phyloP scores from a whole-genome alignment of 139 green algal species.

The Picochlorum sp. region DNA sequence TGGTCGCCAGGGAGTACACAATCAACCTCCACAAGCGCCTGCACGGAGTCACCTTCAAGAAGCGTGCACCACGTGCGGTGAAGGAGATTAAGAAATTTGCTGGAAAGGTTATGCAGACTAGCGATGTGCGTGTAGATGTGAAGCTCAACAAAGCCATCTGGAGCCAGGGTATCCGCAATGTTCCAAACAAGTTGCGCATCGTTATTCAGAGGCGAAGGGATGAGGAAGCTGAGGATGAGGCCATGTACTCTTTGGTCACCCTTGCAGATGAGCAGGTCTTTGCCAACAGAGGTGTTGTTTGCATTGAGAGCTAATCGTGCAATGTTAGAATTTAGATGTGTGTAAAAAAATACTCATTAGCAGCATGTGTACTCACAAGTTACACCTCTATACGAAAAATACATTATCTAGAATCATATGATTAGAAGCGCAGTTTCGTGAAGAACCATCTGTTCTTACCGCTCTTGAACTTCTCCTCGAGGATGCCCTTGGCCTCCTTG shows the following conservation, averaged over 20 bases:
- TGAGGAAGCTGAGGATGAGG: slow-evolving; percentile 98
- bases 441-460: slow-evolving; percentile 99
- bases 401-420: slow-evolving; percentile 1
- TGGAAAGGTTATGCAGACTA: slow-evolving; percentile 89
- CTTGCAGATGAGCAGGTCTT: slow-evolving; percentile 82
- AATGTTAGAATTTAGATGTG: neutral
- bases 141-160: slow-evolving; percentile 99
- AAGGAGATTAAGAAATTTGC: slow-evolving; percentile 97
- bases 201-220: slow-evolving; percentile 86
- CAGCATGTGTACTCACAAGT: too few relatives aligned
- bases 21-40: slow-evolving; percentile 96
- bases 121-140: slow-evolving; percentile 93
- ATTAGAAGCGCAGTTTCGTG: slow-evolving; percentile 91
- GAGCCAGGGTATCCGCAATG: slow-evolving; percentile 86
- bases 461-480: slow-evolving; percentile 99
- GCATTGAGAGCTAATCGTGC: slow-evolving; percentile 45
- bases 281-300: slow-evolving; percentile 73
- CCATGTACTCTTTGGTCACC: slow-evolving; percentile 98
- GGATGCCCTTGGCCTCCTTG: slow-evolving; percentile 87
- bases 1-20: slow-evolving; percentile 94
- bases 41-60: slow-evolving; percentile 95
- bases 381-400: neutral
- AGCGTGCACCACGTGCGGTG: slow-evolving; percentile 81
- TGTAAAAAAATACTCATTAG: neutral
- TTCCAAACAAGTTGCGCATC: slow-evolving; percentile 84